These are phyloP conservation scores for Colletotrichum tabaci DNA, from an alignment of 2,329 filamentous ascomycete species.

Conservation along the genomic window DNA sequence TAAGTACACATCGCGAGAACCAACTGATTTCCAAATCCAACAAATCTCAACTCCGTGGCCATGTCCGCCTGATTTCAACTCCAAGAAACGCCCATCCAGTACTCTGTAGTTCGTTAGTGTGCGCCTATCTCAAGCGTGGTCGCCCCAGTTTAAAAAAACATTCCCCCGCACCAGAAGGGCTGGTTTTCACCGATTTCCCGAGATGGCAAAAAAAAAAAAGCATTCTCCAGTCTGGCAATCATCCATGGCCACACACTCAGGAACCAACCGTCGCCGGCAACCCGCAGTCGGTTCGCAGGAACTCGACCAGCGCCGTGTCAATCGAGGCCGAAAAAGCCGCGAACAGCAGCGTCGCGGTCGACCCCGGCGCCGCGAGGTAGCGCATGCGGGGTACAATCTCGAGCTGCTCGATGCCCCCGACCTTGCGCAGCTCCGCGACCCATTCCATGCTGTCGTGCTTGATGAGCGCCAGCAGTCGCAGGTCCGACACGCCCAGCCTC, in stretches of 20 bases:
- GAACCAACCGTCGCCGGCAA: conserved; percentile 26
- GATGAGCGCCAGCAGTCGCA: conserved; percentile 60
- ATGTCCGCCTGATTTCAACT: conserved; percentile 1
- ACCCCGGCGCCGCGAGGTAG: conserved; percentile 66
- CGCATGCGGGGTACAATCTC: conserved; percentile 68
- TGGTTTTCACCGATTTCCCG: conserved; percentile 28
- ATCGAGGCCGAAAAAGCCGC: conserved; percentile 74
- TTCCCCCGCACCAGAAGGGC: conserved; percentile 25
- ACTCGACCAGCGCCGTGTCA: conserved; percentile 69
- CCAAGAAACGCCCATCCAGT: conserved; percentile 28
- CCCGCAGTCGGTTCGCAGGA: conserved; percentile 54
- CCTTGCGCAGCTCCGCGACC: conserved; percentile 67
- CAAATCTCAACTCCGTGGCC: background rate
- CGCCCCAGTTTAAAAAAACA: background rate
- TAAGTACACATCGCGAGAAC: too few species aligned
- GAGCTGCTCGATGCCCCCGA: conserved; percentile 65
- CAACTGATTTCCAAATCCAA: background rate
- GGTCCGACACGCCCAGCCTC: conserved; percentile 61
- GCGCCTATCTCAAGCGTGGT: conserved; percentile 8
- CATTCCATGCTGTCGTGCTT: conserved; percentile 69
- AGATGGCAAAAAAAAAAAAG: conserved; percentile 7
- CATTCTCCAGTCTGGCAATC: background rate
- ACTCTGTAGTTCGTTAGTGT: conserved; percentile 15
- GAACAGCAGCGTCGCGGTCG: conserved; percentile 69
- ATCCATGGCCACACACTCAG: background rate